Base-by-base conservation (phyloP, 2,329 filamentous ascomycete genomes). In the Aspergillus quadrilineatus region DNA sequence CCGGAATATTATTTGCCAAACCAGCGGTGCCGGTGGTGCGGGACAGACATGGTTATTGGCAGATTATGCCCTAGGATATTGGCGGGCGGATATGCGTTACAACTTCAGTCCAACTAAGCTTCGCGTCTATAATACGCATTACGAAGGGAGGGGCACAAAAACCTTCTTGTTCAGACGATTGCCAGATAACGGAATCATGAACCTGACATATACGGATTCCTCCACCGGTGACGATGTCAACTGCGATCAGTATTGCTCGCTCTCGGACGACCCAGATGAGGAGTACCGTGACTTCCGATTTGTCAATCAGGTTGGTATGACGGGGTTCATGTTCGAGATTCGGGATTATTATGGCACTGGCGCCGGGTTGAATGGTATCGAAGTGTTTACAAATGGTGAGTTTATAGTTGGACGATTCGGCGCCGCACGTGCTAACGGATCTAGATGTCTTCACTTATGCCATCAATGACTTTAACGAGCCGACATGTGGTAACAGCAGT, bases 131-230 rank as follows among this genome's bases (percentile, higher is more conserved):
- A 99, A 99, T 75, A 94, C 93, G 2, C 86, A 89, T 64, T 81
- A 86, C 51, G 85, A 94, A 65, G 91, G 89, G 50, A 87, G 92
- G 62, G 92, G 94, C 30, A 96, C 92, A 30, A 89, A 90, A 76
- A 89, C 88, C 0, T 99, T 90, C 77, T 86, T 92, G 56, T 95
- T 91, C 69, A 90, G 90, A 22, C 90, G 92, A 15, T 78, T 93
- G 57, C 92, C 93, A 4, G 85, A 93, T 67, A 87, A 89, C 60
- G 94, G 94, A 51, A 97, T 99, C 71, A 90, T 99, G 86, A 97
- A 97, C 74, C 82, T 99, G 68, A 96, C 92, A 37, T 97, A 94
- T 66, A 86, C 87, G 61, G 91, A 97, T 67, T 87, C 89, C 26
- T 78, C 71, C 39, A 89, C 85, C 1, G 88, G 89, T 28, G 77